Base-by-base conservation (phyloP, 2,329 filamentous ascomycete species). In the Aspergillus sp. region DNA sequence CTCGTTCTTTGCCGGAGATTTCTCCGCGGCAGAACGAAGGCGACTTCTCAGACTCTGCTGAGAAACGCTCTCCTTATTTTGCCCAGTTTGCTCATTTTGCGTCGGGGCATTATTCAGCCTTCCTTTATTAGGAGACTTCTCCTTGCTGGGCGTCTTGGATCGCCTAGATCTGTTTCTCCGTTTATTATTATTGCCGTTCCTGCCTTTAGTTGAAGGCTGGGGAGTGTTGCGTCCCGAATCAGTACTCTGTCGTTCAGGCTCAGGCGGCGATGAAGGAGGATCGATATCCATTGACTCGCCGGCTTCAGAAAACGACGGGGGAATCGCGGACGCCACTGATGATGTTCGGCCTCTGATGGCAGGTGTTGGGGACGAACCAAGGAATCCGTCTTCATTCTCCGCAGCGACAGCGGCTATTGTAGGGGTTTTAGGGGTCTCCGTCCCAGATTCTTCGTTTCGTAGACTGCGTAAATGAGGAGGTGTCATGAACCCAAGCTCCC, bases 351-450 rank as follows among this genome's bases (percentile, higher is more conserved):
- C 68, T 64, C 71, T 76, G 41, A 77, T 76, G 23, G 71, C 75
- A 35, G 81, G 80, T 2, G 81, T 83, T 3, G 81, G 81, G n/a
- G 81, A 83, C 6, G 81, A 83, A 11, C 75, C 77, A 19, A 81
- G 70, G 52, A 80, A 79, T 25, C 75, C 76, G 49, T 82, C 74
- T 31, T 80, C 73, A 69, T 76, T 64, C 60, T 71, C 71, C 27
- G 71, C 66, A 6, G 68, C 62, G 8, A 76, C 73, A n/a, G 67
- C 61, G 9, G 69, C 67, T 17, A 78, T 67, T 12, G 71, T 76
- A 12, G 80, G 80, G 7, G 80, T 82, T 17, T 71, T 66, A 11
- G 73, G 70, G 19, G 70, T 66, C 41, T 68, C 72, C 40, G 66
- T 61, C 1, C 61, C 60, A 4, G 63, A 61, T 15, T 67, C 66